A percentile compares a stretch with the other conserved stretches of the same genome.
Evolutionary conservation across 1,284 basidiomycete genomes (phyloP).

Genomic region (Trichosporon faecale): DNA sequence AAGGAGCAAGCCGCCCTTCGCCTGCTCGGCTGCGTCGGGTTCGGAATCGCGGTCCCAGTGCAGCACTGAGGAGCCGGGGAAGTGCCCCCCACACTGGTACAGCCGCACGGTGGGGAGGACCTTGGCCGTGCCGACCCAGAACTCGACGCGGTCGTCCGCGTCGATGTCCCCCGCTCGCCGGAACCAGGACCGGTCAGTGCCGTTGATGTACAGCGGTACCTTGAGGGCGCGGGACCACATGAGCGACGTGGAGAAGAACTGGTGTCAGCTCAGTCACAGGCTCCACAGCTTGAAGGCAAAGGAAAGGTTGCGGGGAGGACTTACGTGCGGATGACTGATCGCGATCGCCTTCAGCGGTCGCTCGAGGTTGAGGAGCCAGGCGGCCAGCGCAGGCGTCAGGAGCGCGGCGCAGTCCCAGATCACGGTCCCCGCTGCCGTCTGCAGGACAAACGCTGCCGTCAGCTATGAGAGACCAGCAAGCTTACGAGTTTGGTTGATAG

Average conservation of each 20-base stretch:
- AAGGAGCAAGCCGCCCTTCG: slow-evolving; percentile 41
- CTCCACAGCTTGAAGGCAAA: too few relatives aligned
- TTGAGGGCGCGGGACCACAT: slow-evolving; percentile 47
- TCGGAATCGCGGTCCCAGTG: slow-evolving; percentile 48
- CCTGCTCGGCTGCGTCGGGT: slow-evolving; percentile 33
- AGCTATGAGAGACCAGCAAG: not conserved
- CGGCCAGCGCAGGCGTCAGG: slow-evolving; percentile 37
- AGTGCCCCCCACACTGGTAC: slow-evolving; percentile 51
- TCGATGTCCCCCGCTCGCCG: slow-evolving; percentile 35
- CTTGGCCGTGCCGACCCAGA: slow-evolving; percentile 31
- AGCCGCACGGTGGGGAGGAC: slow-evolving; percentile 36
- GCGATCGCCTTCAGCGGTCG: slow-evolving; percentile 45
- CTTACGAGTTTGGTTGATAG: slow-evolving; percentile 50
- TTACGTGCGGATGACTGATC: slow-evolving; percentile 51
- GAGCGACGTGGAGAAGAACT: slow-evolving; percentile 50
- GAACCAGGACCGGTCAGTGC: slow-evolving; percentile 44
- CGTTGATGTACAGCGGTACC: slow-evolving; percentile 45
- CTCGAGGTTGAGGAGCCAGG: slow-evolving; percentile 30
- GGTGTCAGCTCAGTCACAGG: not conserved
- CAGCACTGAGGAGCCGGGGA: slow-evolving; percentile 46
- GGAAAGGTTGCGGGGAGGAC: slow-evolving; percentile 11
- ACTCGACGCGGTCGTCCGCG: slow-evolving; percentile 32
- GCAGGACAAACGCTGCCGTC: slow-evolving; percentile 44
- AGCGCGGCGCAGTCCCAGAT: slow-evolving; percentile 51
- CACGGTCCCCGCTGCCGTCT: slow-evolving; percentile 39